Percentiles rank a stretch among this genome's conserved stretches.
phyloP scores from a whole-genome alignment of 2,329 filamentous ascomycete species.

The Beauveria sp. region DNA sequence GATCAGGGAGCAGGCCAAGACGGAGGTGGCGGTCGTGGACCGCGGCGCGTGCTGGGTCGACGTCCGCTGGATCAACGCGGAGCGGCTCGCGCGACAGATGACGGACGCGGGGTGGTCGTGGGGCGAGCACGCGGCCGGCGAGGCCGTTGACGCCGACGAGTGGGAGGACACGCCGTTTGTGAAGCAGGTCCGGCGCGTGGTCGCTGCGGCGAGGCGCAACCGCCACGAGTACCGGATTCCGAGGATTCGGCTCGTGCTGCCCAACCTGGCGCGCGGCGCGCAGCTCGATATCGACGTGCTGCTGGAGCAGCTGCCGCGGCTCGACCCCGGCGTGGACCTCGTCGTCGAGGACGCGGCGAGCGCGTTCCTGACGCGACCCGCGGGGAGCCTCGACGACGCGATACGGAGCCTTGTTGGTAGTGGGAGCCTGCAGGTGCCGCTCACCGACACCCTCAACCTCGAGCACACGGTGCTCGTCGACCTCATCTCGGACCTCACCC shows the following conservation, averaged over 20 bases:
- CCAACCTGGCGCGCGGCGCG: conserved; percentile 22
- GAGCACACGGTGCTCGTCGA: conserved; percentile 35
- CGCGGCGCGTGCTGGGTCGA: conserved; percentile 28
- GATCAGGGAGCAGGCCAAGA: conserved; percentile 26
- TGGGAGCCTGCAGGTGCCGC: conserved; percentile 18
- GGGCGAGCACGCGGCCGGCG: conserved; percentile 27
- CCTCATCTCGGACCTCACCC: conserved; percentile 33
- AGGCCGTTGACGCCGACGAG: conserved; percentile 25
- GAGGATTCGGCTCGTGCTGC: conserved; percentile 27
- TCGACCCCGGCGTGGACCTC: conserved; percentile 26
- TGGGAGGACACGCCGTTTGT: conserved; percentile 28
- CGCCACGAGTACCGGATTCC: conserved; percentile 30
- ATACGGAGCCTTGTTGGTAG: conserved; percentile 24
- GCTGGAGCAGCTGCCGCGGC: conserved; percentile 22
- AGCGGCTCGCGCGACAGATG: conserved; percentile 32
- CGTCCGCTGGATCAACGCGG: conserved; percentile 22
- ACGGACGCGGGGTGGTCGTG: conserved; percentile 34
- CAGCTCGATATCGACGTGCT: conserved; percentile 25
- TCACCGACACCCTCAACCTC: conserved; percentile 31
- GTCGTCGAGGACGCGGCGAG: conserved; percentile 23
- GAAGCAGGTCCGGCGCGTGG: conserved; percentile 25
- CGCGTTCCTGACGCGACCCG: conserved; percentile 17
- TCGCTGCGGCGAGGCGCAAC: conserved; percentile 29
- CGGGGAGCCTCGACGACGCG: conserved; percentile 15
- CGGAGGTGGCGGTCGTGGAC: conserved; percentile 29